Conservation (phyloP, 352 stramenopile species). For the Globisporangium spiculum region DNA sequence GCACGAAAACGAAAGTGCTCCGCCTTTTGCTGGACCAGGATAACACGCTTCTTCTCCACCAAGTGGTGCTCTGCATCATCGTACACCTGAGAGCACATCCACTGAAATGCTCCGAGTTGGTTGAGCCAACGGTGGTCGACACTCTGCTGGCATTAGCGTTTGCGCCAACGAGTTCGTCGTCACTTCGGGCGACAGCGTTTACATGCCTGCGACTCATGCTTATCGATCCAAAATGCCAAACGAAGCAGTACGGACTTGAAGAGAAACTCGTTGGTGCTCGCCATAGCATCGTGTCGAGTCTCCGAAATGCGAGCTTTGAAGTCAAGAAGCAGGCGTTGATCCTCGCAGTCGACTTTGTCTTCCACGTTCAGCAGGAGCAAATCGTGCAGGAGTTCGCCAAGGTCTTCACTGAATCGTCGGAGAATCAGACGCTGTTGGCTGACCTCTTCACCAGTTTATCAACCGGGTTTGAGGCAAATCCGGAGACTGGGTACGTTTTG, state of each 20-base stretch:
- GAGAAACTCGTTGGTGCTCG: constrained; percentile 15
- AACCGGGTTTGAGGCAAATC: neutral
- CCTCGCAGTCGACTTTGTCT: constrained; percentile 14
- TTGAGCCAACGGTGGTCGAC: constrained; percentile 6
- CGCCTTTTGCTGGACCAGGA: constrained; percentile 8
- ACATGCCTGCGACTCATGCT: constrained; percentile 19
- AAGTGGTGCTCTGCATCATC: constrained; percentile 14
- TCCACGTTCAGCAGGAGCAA: constrained; percentile 11
- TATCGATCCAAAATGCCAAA: constrained; percentile 10
- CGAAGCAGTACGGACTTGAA: constrained; percentile 9
- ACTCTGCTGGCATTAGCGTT: constrained; percentile 3
- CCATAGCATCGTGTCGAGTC: neutral
- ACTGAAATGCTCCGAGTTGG: constrained; percentile 15
- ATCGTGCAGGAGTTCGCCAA: constrained; percentile 7
- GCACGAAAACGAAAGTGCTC: constrained; percentile 14
- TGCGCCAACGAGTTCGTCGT: neutral
- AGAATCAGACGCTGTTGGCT: constrained; percentile 12
- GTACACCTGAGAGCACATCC: constrained; percentile 16
- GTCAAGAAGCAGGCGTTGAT: constrained; percentile 17
- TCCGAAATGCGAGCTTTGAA: constrained; percentile 13
- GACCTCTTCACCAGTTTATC: constrained; percentile 13
- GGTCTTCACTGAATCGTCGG: constrained; percentile 10
- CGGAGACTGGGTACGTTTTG: constrained; percentile 22
- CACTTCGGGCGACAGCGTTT: constrained; percentile 12
- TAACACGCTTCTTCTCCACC: constrained; percentile 9